These are phyloP conservation scores for Sphaerobolus stellatus DNA, from an alignment of 1,284 basidiomycete genomes.

Conservation along the genomic window DNA sequence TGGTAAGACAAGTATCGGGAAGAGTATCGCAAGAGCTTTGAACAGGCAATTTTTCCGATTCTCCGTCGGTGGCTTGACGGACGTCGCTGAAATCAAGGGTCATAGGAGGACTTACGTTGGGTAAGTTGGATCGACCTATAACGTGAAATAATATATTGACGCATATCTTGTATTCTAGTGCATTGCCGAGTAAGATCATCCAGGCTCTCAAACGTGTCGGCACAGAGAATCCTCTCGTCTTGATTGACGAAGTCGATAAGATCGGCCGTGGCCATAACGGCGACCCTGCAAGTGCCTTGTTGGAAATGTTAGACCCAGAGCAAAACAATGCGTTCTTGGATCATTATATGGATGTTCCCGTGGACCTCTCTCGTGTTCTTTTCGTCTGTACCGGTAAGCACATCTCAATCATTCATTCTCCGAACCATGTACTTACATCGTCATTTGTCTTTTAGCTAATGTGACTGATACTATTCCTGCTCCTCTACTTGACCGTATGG, in stretches of 20 bases:
- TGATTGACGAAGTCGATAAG: conserved; percentile 99
- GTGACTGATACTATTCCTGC: conserved; percentile 95
- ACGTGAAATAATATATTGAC: conserved; percentile 6
- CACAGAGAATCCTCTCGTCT: conserved; percentile 93
- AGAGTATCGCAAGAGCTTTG: conserved; percentile 88
- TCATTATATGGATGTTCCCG: conserved; percentile 97
- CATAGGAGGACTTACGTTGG: conserved; percentile 96
- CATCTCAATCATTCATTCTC: not conserved
- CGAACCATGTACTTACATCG: conserved; percentile 1
- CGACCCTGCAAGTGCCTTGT: conserved; percentile 89
- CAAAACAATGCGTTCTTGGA: conserved; percentile 97
- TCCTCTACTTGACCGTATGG: conserved; percentile 95
- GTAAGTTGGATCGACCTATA: conserved; percentile 38
- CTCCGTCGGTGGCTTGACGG: conserved; percentile 94
- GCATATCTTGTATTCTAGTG: conserved; percentile 45
- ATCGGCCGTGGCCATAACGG: conserved; percentile 95
- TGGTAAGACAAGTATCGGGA: conserved; percentile 92
- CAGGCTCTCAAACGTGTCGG: conserved; percentile 96
- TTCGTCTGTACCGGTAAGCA: conserved; percentile 89
- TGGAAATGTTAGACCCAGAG: conserved; percentile 98
- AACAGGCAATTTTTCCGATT: conserved; percentile 93
- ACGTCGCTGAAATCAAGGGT: conserved; percentile 99
- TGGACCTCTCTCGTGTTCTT: conserved; percentile 93
- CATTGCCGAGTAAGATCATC: conserved; percentile 96
- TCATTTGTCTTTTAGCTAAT: conserved; percentile 57